These are phyloP conservation scores for Eimeria necatrix DNA, from an alignment of 169 alveolate species.

Conservation along the genomic window DNA sequence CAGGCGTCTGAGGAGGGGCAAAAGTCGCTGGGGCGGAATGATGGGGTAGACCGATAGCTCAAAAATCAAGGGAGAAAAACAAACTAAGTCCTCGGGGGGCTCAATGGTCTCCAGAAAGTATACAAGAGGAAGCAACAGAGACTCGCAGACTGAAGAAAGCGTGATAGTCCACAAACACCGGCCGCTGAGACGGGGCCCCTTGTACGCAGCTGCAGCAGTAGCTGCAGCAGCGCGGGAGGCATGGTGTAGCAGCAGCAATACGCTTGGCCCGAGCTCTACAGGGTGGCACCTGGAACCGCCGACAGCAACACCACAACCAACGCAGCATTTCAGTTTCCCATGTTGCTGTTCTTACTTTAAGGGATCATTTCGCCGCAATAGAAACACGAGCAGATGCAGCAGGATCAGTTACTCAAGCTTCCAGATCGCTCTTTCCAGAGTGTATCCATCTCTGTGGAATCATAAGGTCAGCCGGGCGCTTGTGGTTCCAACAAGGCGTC, in stretches of 20 bases:
- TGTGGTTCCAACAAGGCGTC: too few species aligned
- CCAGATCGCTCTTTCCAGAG: too few species aligned
- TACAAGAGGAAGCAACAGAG: constrained; percentile 34
- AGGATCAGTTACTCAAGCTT: too few species aligned
- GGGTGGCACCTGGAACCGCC: constrained; percentile 14
- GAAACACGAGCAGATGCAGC: too few species aligned
- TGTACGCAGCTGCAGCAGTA: background rate
- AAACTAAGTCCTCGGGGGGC: constrained; percentile 26
- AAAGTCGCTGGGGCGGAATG: background rate
- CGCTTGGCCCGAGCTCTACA: constrained; percentile 24
- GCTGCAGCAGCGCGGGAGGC: constrained; percentile 51
- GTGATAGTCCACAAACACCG: background rate
- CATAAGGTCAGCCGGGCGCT: too few species aligned
- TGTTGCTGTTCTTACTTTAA: too few species aligned
- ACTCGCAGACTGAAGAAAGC: constrained; percentile 6
- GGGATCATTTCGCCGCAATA: too few species aligned
- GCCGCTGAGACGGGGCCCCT: too few species aligned
- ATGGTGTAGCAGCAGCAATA: constrained; percentile 50
- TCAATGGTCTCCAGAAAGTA: background rate
- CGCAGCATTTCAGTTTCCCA: too few species aligned
- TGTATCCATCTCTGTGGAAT: too few species aligned
- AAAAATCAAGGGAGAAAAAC: background rate
- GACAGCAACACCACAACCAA: background rate
- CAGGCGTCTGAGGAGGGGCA: constrained; percentile 25
- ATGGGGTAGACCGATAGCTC: constrained; percentile 27